Percentiles rank a stretch among this genome's conserved stretches.
These are phyloP conservation scores for Chaetothyriales sp. DNA, from an alignment of 2,329 filamentous ascomycete species.

Conservation along the genomic window DNA sequence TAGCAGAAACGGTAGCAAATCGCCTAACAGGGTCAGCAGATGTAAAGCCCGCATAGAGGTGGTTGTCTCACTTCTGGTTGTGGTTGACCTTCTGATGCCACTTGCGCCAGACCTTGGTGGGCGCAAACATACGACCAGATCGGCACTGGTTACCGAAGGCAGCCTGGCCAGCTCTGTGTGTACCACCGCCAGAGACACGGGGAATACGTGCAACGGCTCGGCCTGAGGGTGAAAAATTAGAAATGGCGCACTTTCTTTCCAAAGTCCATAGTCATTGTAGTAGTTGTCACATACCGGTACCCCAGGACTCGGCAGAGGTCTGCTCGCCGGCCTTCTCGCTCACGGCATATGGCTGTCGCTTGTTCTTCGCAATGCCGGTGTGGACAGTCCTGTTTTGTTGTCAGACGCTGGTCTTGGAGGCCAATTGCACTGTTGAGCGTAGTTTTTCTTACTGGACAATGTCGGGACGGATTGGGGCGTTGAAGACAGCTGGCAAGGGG, in stretches of 20 bases:
- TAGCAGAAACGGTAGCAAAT: conserved; percentile 92
- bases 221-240: conserved; percentile 42
- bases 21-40: conserved; percentile 41
- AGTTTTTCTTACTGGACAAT: conserved; percentile 70
- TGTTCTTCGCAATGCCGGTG: conserved; percentile 99
- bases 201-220: conserved; percentile 99
- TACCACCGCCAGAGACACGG: conserved; percentile 99
- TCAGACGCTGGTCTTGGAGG: conserved; percentile 19
- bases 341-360: conserved; percentile 97
- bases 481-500: conserved; percentile 93
- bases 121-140: conserved; percentile 99
- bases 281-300: conserved; percentile 71
- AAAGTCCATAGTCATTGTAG: too few relatives aligned
- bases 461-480: conserved; percentile 91
- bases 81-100: conserved; percentile 99
- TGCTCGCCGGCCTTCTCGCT: conserved; percentile 99
- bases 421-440: neutral
- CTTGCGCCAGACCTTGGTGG: conserved; percentile 99
- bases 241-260: conserved; percentile 2
- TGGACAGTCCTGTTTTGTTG: conserved; percentile 50
- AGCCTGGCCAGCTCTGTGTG: conserved; percentile 98
- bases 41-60: neutral
- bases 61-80: conserved; percentile 65
- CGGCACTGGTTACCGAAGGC: conserved; percentile 99
- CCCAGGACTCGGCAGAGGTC: conserved; percentile 99